Evolutionary conservation across 2,329 filamentous ascomycete species (phyloP).

Genomic region (Cladosporium sp.): DNA sequence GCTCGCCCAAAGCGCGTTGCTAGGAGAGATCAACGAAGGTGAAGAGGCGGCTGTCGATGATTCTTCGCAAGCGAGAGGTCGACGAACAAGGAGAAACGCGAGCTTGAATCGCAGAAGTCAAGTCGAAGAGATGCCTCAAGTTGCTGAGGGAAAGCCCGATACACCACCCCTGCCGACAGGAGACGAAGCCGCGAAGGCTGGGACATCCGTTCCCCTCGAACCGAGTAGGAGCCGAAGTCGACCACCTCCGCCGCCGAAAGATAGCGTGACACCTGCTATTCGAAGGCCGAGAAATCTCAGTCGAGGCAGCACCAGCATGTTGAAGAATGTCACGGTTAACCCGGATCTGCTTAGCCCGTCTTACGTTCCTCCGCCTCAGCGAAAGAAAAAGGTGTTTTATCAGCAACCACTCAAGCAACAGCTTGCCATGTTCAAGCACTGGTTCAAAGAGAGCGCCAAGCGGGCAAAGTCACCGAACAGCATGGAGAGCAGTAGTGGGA

Average conservation of each 20-base stretch:
- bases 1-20: conserved; percentile 61
- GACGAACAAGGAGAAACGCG: conserved; percentile 57
- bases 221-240: conserved; percentile 72
- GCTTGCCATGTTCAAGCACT: conserved; percentile 63
- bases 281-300: conserved; percentile 49
- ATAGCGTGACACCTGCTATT: conserved; percentile 51
- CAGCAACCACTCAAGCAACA: conserved; percentile 63
- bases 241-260: conserved; percentile 80
- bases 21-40: conserved; percentile 70
- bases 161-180: conserved; percentile 22
- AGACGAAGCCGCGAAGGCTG: background rate
- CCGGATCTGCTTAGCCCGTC: conserved; percentile 52
- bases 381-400: conserved; percentile 52
- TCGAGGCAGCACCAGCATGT: conserved; percentile 64
- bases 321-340: conserved; percentile 74
- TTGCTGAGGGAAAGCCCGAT: conserved; percentile 59
- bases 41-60: conserved; percentile 54
- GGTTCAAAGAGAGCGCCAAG: conserved; percentile 63
- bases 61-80: conserved; percentile 65
- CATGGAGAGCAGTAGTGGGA: conserved; percentile 17
- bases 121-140: conserved; percentile 69
- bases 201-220: background rate
- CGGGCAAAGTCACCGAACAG: conserved; percentile 53
- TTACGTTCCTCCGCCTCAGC: conserved; percentile 43
- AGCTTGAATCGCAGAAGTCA: conserved; percentile 35